Base-by-base conservation (phyloP, 106 monocot genomes). In the Dactylorhiza incarnata region DNA sequence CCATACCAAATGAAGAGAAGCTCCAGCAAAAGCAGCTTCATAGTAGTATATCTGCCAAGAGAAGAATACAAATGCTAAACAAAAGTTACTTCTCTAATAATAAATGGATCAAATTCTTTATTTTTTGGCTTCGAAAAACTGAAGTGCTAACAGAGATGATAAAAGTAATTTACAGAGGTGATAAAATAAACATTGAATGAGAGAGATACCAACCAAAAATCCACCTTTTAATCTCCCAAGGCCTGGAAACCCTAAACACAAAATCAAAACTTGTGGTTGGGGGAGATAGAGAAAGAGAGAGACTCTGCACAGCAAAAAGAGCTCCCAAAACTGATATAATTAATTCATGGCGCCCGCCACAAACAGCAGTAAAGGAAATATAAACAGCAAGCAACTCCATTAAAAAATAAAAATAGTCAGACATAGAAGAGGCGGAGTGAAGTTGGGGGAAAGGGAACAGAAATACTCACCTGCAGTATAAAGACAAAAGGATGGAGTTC, bases 21-120 rank as follows among this genome's bases (percentile, higher is more conserved):
- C 13, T 63, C 46, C 49, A 83, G 51, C 75, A 71, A 16, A 65
- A 77, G 75, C 80, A 65, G 22, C 23, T 55, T 79, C 87, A 81
- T 83, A 11, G 14, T 20, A 9, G 47, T 49, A 49, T 72, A 17
- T 46, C 22, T 49, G 49, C 48, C 2, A 72, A 49, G 19, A 72
- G 7, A 59, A 49, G 44, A 49, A 20, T 65, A 37, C 3, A 59
- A 49, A 16, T 8, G 4, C 19, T 48, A 23, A 72, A 48, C 48
- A 19, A 46, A 47, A 70, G 46, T 44, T 1, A n/a, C 15, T 2
- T n/a, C 20, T 19, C 1, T 2, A 10, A 22, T 19, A 20, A 59
- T 7, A 20, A 29, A 65, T 26, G 29, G 12, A 65, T 65, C 29
- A 65, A 26, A 65, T 12, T 29, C 37, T 37, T 37, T 37, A 0